Conservation (phyloP, 805 yeast species). For the Candida tammaniensis region DNA sequence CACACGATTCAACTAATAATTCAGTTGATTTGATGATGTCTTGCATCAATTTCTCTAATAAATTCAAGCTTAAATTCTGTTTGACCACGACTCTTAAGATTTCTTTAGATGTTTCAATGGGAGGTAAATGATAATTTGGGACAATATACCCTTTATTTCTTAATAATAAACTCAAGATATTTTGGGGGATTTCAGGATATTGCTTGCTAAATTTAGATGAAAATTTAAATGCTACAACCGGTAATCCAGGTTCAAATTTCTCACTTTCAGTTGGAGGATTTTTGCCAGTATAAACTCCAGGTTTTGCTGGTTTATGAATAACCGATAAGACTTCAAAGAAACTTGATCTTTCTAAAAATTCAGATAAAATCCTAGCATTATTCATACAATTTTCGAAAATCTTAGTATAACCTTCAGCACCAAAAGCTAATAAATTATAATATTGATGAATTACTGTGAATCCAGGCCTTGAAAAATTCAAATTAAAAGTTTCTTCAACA, state of each 20-base stretch:
- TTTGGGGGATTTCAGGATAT: constrained; percentile 83
- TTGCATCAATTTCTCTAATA: constrained; percentile 61
- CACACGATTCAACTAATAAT: constrained; percentile 48
- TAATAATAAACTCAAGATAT: constrained; percentile 65
- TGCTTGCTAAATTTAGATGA: constrained; percentile 51
- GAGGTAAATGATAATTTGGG: constrained; percentile 86
- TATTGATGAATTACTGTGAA: constrained; percentile 88
- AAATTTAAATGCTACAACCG: constrained; percentile 84
- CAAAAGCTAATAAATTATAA: constrained; percentile 70
- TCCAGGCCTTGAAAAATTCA: constrained; percentile 91
- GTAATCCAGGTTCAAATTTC: constrained; percentile 70
- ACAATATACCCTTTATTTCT: constrained; percentile 83
- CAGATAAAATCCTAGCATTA: constrained; percentile 69
- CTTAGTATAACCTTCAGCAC: constrained; percentile 66
- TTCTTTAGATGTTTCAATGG: constrained; percentile 53
- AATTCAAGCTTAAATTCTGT: constrained; percentile 57
- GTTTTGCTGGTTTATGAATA: constrained; percentile 55
- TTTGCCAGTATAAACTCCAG: constrained; percentile 14
- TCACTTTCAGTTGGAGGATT: constrained; percentile 31
- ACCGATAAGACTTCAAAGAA: constrained; percentile 73
- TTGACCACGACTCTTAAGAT: constrained; percentile 84
- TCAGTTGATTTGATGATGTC: constrained; percentile 56
- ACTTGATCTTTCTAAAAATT: constrained; percentile 60
- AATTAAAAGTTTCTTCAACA: constrained; percentile 77
- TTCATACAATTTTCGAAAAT: constrained; percentile 60